A percentile compares a stretch with the other conserved stretches of the same genome.
These are phyloP conservation scores for Musa balbisiana DNA, from an alignment of 202 grass and related monocot genomes.

Conservation along the genomic window DNA sequence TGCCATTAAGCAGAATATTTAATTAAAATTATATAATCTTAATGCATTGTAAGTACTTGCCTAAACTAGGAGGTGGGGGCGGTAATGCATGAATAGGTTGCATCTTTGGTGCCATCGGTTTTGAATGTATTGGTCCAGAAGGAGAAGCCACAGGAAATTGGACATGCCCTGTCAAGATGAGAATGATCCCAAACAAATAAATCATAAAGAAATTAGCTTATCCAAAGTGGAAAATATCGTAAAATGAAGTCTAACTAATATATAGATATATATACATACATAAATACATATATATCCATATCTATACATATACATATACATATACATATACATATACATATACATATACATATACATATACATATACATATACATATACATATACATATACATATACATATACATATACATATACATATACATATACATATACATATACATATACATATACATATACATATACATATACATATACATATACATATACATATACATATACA, in stretches of 20 bases:
- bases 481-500: no score
- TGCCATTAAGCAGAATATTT: not conserved
- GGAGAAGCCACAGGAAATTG: constrained; percentile 33
- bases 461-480: no score
- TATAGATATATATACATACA: not conserved
- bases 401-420: no score
- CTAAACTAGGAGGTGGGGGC: constrained; percentile 55
- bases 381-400: not conserved
- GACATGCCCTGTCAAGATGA: constrained; percentile 41
- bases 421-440: no score
- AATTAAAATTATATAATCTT: not conserved
- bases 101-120: constrained; percentile 39
- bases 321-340: no score
- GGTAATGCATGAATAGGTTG: constrained; percentile 35
- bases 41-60: constrained; percentile 28
- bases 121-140: constrained; percentile 29
- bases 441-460: no score
- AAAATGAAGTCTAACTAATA: not conserved
- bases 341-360: no score
- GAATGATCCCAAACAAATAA: constrained; percentile 22
- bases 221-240: constrained; percentile 9
- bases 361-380: not conserved
- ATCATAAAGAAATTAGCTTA: constrained; percentile 5
- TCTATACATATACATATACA: no score
- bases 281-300: no score